phyloP scores from a whole-genome alignment of 257 asterid genomes.

The Solanum ahanhuiri region DNA sequence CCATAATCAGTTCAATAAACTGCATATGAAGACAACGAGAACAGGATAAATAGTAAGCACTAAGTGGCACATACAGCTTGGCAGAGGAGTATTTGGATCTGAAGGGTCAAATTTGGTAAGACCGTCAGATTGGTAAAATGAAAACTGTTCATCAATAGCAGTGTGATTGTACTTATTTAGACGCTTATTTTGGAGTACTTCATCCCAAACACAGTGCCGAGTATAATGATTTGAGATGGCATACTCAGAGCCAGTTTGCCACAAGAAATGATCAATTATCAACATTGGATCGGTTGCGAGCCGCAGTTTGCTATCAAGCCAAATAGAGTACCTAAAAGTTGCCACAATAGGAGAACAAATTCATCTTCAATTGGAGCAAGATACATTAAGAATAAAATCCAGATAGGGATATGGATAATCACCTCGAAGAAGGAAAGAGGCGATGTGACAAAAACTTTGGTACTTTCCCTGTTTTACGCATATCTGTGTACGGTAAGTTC shows the following conservation, averaged over 20 bases:
- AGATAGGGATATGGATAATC: constrained; percentile 16
- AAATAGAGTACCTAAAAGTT: constrained; percentile 65
- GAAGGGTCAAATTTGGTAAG: constrained; percentile 71
- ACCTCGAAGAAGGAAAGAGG: constrained; percentile 94
- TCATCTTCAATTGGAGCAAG: constrained; percentile 6
- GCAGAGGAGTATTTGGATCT: constrained; percentile 48
- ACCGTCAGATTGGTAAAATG: constrained; percentile 73
- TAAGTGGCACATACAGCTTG: constrained; percentile 60
- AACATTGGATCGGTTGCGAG: constrained; percentile 77
- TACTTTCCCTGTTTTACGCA: constrained; percentile 92
- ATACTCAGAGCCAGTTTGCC: constrained; percentile 76
- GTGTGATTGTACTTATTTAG: constrained; percentile 77
- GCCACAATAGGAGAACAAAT: constrained; percentile 3
- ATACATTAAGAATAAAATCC: neutral
- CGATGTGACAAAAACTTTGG: constrained; percentile 84
- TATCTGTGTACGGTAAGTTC: constrained; percentile 71
- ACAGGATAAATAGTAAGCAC: neutral
- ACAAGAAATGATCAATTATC: constrained; percentile 73
- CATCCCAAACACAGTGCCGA: constrained; percentile 96
- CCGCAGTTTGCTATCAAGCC: constrained; percentile 95
- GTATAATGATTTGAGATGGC: constrained; percentile 85
- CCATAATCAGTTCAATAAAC: neutral
- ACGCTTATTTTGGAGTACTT: constrained; percentile 81
- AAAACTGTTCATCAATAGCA: constrained; percentile 76
- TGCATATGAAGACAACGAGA: neutral